Evolutionary conservation across 768 basidiomycete genomes (phyloP).

Genomic region (Tulasnella sp.): DNA sequence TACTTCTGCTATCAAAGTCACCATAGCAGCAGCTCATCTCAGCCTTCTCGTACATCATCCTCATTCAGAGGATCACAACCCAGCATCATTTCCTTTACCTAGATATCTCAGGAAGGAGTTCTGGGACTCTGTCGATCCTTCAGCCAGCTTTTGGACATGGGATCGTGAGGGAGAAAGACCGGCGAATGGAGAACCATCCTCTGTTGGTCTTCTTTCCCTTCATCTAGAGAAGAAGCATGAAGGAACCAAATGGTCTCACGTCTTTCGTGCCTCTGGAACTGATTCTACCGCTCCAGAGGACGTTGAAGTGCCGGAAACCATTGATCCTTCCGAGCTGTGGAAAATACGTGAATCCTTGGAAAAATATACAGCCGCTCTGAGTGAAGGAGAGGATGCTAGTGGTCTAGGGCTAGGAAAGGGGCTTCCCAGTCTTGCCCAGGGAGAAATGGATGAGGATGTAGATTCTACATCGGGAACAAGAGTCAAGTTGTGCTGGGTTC

Average conservation of each 20-base stretch:
- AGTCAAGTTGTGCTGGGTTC: conserved; percentile 56
- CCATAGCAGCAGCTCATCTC: conserved; percentile 50
- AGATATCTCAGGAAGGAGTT: conserved; percentile 47
- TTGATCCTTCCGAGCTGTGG: conserved; percentile 73
- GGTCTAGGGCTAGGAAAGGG: conserved; percentile 48
- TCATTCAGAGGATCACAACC: conserved; percentile 20
- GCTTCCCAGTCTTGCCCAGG: conserved; percentile 69
- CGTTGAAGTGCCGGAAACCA: conserved; percentile 70
- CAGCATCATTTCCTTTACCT: conserved; percentile 34
- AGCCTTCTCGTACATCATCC: conserved; percentile 38
- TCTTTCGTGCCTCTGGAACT: conserved; percentile 46
- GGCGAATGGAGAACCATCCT: conserved; percentile 27
- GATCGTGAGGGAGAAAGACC: conserved; percentile 61
- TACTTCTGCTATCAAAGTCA: conserved; percentile 50
- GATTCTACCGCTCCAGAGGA: conserved; percentile 30
- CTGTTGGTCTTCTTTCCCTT: conserved; percentile 52
- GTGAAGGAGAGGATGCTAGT: conserved; percentile 43
- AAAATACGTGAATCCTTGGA: conserved; percentile 69
- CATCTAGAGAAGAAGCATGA: conserved; percentile 80
- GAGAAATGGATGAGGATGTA: conserved; percentile 86
- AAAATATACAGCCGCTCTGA: conserved; percentile 64
- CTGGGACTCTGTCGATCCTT: conserved; percentile 69
- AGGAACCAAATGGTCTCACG: conserved; percentile 72
- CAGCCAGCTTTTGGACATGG: conserved; percentile 88
- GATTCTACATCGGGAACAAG: conserved; percentile 59